phyloP scores from a whole-genome alignment of 1,284 basidiomycete species.

The Cutaneotrichosporon sp. region DNA sequence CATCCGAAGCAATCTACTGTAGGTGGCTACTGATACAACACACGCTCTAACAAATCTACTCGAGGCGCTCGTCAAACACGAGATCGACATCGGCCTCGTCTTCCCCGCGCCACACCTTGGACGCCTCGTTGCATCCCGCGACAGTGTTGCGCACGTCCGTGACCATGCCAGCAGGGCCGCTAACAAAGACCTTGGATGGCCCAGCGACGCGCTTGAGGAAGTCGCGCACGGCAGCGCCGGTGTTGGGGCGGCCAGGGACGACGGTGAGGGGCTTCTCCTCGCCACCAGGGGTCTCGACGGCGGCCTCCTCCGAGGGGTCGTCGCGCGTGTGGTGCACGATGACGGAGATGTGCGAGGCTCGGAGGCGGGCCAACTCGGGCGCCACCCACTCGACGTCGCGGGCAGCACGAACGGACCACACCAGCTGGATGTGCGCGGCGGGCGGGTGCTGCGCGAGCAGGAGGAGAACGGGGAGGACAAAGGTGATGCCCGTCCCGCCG shows the following conservation, averaged over 20 bases:
- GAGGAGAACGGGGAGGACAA: slow-evolving; percentile 37
- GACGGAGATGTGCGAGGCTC: slow-evolving; percentile 21
- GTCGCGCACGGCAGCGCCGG: slow-evolving; percentile 1
- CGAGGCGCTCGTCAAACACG: slow-evolving; percentile 33
- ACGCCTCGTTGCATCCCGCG: slow-evolving; percentile 24
- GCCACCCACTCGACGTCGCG: slow-evolving; percentile 33
- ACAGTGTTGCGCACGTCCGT: slow-evolving; percentile 30
- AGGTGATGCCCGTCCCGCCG: slow-evolving; percentile 40
- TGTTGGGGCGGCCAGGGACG: neutral
- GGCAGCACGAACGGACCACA: slow-evolving; percentile 34
- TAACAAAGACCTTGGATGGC: slow-evolving; percentile 29
- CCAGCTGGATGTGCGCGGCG: slow-evolving; percentile 25
- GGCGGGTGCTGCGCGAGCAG: slow-evolving; percentile 20
- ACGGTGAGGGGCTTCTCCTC: neutral
- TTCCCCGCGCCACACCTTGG: slow-evolving; percentile 28
- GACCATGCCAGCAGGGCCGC: slow-evolving; percentile 33
- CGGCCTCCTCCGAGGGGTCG: neutral
- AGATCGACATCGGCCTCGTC: slow-evolving; percentile 30
- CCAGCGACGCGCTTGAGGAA: slow-evolving; percentile 11
- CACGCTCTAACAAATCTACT: slow-evolving; percentile 17
- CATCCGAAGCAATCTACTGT: too few species aligned
- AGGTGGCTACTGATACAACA: neutral
- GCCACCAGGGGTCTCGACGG: neutral
- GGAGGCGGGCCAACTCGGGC: slow-evolving; percentile 28
- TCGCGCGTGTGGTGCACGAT: slow-evolving; percentile 29